Percentiles rank a stretch among this genome's conserved stretches.
phyloP scores from a whole-genome alignment of 2,329 filamentous ascomycete genomes.

The Curvularia spicifera region DNA sequence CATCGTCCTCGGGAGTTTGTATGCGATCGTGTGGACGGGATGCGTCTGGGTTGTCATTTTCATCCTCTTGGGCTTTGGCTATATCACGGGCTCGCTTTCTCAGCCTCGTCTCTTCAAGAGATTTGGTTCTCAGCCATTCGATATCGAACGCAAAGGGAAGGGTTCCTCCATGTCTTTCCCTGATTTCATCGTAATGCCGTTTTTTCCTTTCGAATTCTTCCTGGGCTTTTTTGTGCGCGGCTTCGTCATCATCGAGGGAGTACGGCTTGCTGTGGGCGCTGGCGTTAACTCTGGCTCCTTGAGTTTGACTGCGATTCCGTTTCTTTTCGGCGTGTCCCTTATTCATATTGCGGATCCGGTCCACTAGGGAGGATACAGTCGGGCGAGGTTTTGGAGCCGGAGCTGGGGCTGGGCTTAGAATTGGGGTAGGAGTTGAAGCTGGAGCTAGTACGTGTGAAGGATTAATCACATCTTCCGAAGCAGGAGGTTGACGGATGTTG shows the following conservation, averaged over 20 bases:
- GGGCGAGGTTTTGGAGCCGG: not conserved
- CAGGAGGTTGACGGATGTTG: not conserved
- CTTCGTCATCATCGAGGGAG: conserved; percentile 12
- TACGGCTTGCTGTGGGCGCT: conserved; percentile 11
- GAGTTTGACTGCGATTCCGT: conserved; percentile 6
- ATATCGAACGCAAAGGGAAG: conserved; percentile 37
- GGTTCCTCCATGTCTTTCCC: conserved; percentile 21
- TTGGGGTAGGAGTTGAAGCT: not conserved
- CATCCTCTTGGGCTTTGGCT: conserved; percentile 17
- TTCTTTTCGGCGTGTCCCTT: conserved; percentile 12
- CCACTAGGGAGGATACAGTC: not conserved
- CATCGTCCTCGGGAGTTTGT: conserved; percentile 3
- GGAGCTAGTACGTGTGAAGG: not conserved
- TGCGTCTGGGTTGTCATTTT: conserved; percentile 14
- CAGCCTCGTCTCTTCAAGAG: conserved; percentile 26
- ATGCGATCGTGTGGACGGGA: conserved; percentile 17
- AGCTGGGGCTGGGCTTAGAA: not conserved
- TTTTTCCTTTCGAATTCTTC: conserved; percentile 30
- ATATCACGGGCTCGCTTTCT: conserved; percentile 28
- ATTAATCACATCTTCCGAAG: not conserved
- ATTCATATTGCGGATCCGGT: conserved; percentile 22
- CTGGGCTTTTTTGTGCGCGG: conserved; percentile 18
- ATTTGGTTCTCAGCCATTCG: conserved; percentile 37
- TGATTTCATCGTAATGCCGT: conserved; percentile 29
- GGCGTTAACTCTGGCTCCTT: not conserved